A percentile compares a stretch with the other conserved stretches of the same genome.
These are phyloP conservation scores for Ophiostoma quercus DNA, from an alignment of 2,329 filamentous ascomycete species.

Conservation along the genomic window DNA sequence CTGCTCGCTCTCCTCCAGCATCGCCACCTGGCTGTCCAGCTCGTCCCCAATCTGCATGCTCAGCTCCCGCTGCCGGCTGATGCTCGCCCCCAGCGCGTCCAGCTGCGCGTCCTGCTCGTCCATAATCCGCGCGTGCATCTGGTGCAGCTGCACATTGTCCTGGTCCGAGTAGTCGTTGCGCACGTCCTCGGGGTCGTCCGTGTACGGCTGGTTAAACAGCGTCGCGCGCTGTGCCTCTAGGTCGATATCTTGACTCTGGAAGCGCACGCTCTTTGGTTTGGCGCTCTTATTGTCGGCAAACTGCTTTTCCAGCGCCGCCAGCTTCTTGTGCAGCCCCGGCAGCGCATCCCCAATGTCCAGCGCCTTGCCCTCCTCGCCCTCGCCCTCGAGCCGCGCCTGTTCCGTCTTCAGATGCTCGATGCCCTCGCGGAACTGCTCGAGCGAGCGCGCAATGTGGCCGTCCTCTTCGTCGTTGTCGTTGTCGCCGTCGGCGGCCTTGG, in stretches of 20 bases:
- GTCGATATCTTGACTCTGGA: constrained; percentile 57
- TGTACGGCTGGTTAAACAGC: constrained; percentile 55
- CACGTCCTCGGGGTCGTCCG: constrained; percentile 59
- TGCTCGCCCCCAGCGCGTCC: constrained; percentile 79
- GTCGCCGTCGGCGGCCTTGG: constrained; percentile 58
- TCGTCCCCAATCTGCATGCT: constrained; percentile 96
- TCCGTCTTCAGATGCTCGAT: constrained; percentile 65
- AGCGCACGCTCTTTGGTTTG: constrained; percentile 66
- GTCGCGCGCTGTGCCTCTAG: constrained; percentile 34
- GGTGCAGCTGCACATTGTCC: constrained; percentile 79
- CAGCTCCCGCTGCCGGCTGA: constrained; percentile 82
- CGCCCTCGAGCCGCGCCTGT: constrained; percentile 57
- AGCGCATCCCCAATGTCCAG: constrained; percentile 58
- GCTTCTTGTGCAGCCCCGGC: constrained; percentile 64
- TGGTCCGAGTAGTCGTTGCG: constrained; percentile 45
- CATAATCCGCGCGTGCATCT: constrained; percentile 74
- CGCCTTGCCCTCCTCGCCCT: constrained; percentile 55
- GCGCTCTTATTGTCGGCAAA: neutral
- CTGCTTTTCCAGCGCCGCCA: constrained; percentile 46
- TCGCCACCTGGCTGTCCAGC: constrained; percentile 79
- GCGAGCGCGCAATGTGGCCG: constrained; percentile 78
- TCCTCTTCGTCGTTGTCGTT: constrained; percentile 63
- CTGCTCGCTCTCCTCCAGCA: constrained; percentile 85
- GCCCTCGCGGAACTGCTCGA: constrained; percentile 80
- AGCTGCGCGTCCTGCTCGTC: constrained; percentile 90